A percentile compares a stretch with the other conserved stretches of the same genome.
Evolutionary conservation across 2,329 filamentous ascomycete species (phyloP).

Genomic region (Cadophora gregata): DNA sequence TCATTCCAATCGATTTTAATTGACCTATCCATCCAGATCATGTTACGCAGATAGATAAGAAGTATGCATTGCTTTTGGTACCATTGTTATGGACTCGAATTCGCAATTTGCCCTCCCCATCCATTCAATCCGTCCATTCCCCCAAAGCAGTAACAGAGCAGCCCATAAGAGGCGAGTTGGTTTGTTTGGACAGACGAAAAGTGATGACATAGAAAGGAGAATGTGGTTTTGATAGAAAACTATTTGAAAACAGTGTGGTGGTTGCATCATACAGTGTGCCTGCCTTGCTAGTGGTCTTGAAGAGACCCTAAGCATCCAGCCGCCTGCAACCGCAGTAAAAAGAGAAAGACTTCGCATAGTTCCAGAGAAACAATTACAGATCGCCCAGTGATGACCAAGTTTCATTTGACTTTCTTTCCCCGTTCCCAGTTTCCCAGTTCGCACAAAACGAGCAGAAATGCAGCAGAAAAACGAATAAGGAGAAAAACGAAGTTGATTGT

Average conservation of each 20-base stretch:
- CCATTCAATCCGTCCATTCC: background rate
- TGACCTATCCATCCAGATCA: slow-evolving; percentile 3
- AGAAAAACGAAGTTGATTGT: slow-evolving; percentile 22
- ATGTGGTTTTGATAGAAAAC: slow-evolving; percentile 8
- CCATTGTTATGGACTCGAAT: background rate
- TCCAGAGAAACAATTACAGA: slow-evolving; percentile 20
- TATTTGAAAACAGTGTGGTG: slow-evolving; percentile 24
- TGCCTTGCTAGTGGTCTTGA: background rate
- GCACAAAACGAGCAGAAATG: slow-evolving; percentile 9
- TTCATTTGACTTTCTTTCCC: slow-evolving; percentile 18
- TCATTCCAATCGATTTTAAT: background rate
- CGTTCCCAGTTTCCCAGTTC: slow-evolving; percentile 9
- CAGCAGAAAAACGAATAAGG: slow-evolving; percentile 18
- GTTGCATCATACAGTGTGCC: slow-evolving; percentile 5
- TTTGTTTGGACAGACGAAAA: background rate
- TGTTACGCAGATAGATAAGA: background rate
- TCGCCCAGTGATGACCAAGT: slow-evolving; percentile 21
- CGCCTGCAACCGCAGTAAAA: slow-evolving; percentile 7
- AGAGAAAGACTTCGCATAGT: background rate
- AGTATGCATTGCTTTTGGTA: background rate
- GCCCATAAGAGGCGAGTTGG: background rate
- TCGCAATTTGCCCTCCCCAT: background rate
- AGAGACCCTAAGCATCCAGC: background rate
- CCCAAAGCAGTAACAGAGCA: background rate
- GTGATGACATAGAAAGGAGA: background rate